Base-by-base conservation (phyloP, 2,329 filamentous ascomycete genomes). In the Penicillium sp. region DNA sequence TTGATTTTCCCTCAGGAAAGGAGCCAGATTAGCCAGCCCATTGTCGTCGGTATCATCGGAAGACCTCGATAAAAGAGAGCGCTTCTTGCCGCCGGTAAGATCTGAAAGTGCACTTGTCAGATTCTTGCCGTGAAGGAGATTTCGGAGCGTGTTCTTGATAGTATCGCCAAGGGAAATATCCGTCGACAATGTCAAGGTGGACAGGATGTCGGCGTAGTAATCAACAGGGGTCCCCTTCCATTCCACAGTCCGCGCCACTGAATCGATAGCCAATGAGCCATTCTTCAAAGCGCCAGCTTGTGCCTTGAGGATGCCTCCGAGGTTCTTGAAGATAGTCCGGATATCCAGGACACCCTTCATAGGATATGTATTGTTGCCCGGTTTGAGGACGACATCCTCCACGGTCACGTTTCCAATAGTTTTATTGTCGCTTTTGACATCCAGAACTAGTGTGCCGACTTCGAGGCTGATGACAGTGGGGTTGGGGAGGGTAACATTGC, bases 311-410 rank as follows among this genome's bases (percentile, higher is more conserved):
- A 66, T 47, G 18, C 46, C 42, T 2, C 31, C 36, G 2, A 66
- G 42, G 24, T 65, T 62, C 6, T 34, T 16, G 13, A 64, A 33
- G 10, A 63, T 42, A 9, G 46, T 52, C 3, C 34, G 34, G 11
- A 66, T 21, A 21, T 64, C 61, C 9, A 67, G 29, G 7, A 57
- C 36, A 5, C 64, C 64, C 28, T 43, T 45, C 21, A 67, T 37
- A 1, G 62, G 56, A 21, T 60, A 57, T 18, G 51, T 56, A 33
- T 66, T 65, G 34, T 66, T 59, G 2, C 64, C 64, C 7, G 64
- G 63, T 23, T 37, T 43, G 1, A 67, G 45, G 1, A 47, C 55
- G 16, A 67, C 56, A 11, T 60, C 55, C 3, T 51, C 39, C 9
- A 66, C 16, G 1, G 56, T 61, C 5, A 51, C 63, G 13, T 64